These are phyloP conservation scores for Rostrohypoxylon terebratum DNA, from an alignment of 495 filamentous ascomycete genomes.

Conservation along the genomic window DNA sequence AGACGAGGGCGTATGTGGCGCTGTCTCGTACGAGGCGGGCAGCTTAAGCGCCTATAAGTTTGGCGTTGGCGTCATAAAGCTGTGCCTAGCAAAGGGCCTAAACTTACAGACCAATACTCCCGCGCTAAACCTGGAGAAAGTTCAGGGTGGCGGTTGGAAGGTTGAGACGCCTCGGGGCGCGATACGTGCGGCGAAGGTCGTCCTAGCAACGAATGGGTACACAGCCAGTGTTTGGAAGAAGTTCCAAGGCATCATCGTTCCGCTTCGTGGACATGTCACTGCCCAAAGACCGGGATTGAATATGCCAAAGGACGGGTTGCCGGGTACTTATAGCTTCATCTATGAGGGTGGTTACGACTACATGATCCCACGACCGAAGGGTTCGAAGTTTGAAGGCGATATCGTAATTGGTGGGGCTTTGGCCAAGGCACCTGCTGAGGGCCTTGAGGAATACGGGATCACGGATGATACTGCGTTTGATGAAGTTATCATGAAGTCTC, in stretches of 20 bases:
- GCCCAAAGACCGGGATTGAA: slow-evolving; percentile 66
- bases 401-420: slow-evolving; percentile 79
- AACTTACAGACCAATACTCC: slow-evolving; percentile 73
- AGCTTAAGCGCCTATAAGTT: slow-evolving; percentile 76
- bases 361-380: slow-evolving; percentile 69
- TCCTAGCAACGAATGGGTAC: slow-evolving; percentile 81
- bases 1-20: slow-evolving; percentile 60
- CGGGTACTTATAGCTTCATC: slow-evolving; percentile 71
- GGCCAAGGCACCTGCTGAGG: slow-evolving; percentile 58
- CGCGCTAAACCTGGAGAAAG: slow-evolving; percentile 55
- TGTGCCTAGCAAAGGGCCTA: slow-evolving; percentile 64
- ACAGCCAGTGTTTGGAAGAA: slow-evolving; percentile 67
- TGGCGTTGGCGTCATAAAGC: slow-evolving; percentile 67
- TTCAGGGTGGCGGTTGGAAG: slow-evolving; percentile 52
- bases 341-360: slow-evolving; percentile 72
- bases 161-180: slow-evolving; percentile 66
- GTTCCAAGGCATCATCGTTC: slow-evolving; percentile 72
- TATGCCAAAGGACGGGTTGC: slow-evolving; percentile 59
- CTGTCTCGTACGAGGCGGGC: slow-evolving; percentile 69
- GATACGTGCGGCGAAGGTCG: slow-evolving; percentile 65
- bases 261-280: slow-evolving; percentile 74
- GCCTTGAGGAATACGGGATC: slow-evolving; percentile 63
- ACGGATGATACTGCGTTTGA: slow-evolving; percentile 71
- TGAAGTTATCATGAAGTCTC: slow-evolving; percentile 63
- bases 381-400: slow-evolving; percentile 62